Evolutionary conservation across 192 early-diverging fungal species (phyloP).

Genomic region (Mortierella claussenii): DNA sequence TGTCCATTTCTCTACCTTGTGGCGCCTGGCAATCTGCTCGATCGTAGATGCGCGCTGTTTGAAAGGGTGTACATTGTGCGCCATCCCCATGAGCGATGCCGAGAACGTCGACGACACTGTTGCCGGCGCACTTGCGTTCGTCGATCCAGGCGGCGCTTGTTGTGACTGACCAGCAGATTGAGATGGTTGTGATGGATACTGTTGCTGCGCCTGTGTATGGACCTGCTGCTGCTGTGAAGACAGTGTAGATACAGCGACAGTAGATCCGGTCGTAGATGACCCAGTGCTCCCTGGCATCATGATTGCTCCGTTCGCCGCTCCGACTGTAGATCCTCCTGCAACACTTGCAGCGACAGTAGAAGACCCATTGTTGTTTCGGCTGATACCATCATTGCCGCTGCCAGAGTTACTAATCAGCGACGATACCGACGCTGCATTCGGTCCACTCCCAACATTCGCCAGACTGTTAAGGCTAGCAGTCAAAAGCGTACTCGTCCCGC

Average conservation of each 20-base stretch:
- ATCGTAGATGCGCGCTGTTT: constrained; percentile 31
- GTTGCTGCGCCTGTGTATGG: too few relatives aligned
- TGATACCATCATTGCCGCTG: constrained; percentile 9
- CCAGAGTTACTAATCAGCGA: constrained; percentile 36
- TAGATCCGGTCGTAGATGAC: not conserved
- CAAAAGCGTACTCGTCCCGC: not conserved
- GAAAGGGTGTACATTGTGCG: constrained; percentile 36
- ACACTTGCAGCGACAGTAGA: not conserved
- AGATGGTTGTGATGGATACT: too few relatives aligned
- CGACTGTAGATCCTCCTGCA: not conserved
- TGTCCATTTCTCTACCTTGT: constrained; percentile 50
- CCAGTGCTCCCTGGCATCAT: not conserved
- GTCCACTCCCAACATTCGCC: constrained; percentile 32
- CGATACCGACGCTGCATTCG: constrained; percentile 25
- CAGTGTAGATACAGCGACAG: not conserved
- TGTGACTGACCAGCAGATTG: not conserved
- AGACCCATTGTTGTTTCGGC: not conserved
- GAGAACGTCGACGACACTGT: constrained; percentile 23
- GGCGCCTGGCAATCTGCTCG: constrained; percentile 37
- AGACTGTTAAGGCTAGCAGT: constrained; percentile 15
- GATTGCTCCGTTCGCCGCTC: not conserved
- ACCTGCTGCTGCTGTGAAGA: not conserved
- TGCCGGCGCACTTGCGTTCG: not conserved
- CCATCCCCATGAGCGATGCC: not conserved
- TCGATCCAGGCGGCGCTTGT: not conserved